Conservation (phyloP, 495 filamentous ascomycete species). For the Neurospora sp. region DNA sequence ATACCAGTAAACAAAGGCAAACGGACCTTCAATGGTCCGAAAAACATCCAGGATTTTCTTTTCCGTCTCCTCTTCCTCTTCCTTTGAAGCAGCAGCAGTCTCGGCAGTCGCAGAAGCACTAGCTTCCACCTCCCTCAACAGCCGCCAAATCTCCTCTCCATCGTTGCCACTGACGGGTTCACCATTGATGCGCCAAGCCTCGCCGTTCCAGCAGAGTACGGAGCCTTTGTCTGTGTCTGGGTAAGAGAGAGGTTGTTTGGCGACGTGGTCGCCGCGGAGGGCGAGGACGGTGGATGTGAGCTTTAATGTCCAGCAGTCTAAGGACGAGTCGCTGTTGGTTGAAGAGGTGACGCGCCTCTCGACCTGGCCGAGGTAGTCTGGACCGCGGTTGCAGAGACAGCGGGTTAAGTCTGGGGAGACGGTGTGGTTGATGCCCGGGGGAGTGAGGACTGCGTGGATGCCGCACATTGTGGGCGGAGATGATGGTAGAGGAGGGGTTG, state of each 20-base stretch:
- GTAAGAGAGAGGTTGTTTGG: slow-evolving; percentile 64
- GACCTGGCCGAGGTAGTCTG: slow-evolving; percentile 40
- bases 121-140: slow-evolving; percentile 41
- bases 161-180: slow-evolving; percentile 61
- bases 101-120: slow-evolving; percentile 13
- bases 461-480: slow-evolving; percentile 33
- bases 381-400: slow-evolving; percentile 36
- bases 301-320: slow-evolving; percentile 31
- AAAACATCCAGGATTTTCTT: slow-evolving; percentile 43
- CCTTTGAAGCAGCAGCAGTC: too few species aligned
- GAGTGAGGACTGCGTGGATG: slow-evolving; percentile 31
- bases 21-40: slow-evolving; percentile 67
- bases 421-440: slow-evolving; percentile 10
- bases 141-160: slow-evolving; percentile 56
- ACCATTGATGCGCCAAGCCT: slow-evolving; percentile 71
- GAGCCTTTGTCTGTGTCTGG: slow-evolving; percentile 47
- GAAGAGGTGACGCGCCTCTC: slow-evolving; percentile 13
- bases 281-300: slow-evolving; percentile 81
- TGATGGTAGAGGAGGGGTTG: background rate
- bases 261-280: slow-evolving; percentile 63
- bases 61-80: slow-evolving; percentile 5
- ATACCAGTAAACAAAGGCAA: slow-evolving; percentile 86
- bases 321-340: background rate
- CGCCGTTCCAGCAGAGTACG: slow-evolving; percentile 95
- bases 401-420: slow-evolving; percentile 21